Conservation (phyloP, 352 stramenopile genomes). For the Globisporangium emineosum region DNA sequence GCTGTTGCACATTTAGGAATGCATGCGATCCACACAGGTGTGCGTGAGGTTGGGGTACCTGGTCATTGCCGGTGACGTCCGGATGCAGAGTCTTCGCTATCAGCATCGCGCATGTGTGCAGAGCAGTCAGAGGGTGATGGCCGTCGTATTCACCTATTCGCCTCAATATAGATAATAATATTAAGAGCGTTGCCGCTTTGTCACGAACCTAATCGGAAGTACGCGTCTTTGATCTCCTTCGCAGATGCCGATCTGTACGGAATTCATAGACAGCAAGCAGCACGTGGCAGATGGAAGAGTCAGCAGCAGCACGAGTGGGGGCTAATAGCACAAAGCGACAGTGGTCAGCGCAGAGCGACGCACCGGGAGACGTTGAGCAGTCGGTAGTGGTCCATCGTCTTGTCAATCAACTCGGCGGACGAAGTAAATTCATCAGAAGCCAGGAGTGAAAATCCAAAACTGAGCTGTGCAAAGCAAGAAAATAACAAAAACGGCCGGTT, state of each 20-base stretch:
- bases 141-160: too few relatives aligned
- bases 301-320: neutral
- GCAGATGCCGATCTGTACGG: conserved; percentile 39
- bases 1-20: too few relatives aligned
- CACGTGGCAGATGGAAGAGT: neutral
- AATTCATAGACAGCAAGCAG: neutral
- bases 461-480: too few relatives aligned
- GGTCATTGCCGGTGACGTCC: conserved; percentile 81
- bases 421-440: too few relatives aligned
- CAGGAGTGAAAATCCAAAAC: too few relatives aligned
- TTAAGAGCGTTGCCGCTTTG: too few relatives aligned
- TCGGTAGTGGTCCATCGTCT: conserved; percentile 78
- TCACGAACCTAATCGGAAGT: conserved; percentile 61
- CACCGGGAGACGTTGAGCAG: conserved; percentile 75
- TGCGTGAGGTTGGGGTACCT: conserved; percentile 23
- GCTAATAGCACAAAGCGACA: neutral
- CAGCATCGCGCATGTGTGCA: neutral
- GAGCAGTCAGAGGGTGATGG: neutral
- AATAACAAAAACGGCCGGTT: too few relatives aligned
- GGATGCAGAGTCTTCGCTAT: conserved; percentile 80
- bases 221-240: conserved; percentile 82
- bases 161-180: too few relatives aligned
- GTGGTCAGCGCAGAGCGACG: neutral
- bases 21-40: too few relatives aligned
- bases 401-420: too few relatives aligned